Base-by-base conservation (phyloP, 169 alveolate genomes). In the Plasmodium fragile region DNA sequence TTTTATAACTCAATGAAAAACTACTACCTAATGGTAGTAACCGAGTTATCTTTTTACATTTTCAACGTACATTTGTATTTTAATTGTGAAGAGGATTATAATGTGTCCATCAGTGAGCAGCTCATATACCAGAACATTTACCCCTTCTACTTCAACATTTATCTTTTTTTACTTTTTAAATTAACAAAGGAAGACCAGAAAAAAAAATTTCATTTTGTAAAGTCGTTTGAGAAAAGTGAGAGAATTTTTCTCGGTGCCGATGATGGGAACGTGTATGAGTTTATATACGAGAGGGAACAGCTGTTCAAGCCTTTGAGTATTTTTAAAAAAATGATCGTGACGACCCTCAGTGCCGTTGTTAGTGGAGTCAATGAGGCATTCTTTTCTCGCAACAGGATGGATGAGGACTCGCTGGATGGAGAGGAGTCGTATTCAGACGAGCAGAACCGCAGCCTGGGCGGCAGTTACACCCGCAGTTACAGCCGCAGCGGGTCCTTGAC, bases 91-190 rank as follows among this genome's bases (percentile, higher is more conserved):
- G 94, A 91, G 41, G 94, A 81, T 25, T 91, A 32, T 55, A 69
- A 79, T 41, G 39, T 91, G 6, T 69, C 94, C 0, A 39, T 70
- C 2, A 81, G 78, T 70, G 94, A 91, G 59, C 75, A 71, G 18
- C 53, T 81, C 4, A 53, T 91, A 0, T 91, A 91, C 28, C 92
- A 91, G 73, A 70, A 16, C 32, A 52, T 91, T 3, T 91, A 91
- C 55, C 94, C 94, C 6, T 91, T 91, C 41, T 91, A 91, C 55
- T 91, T 91, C 49, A 91, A 91, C 75, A 80, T 91, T 7, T 91
- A 91, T 39, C 53, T 91, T 3, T 81, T 91, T 36, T 28, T 69
- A 5, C 43, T 91, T 11, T 91, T 79, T 72, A 91, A 91, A 32
- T 28, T 73, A 45, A 52, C 79, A 5, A 91, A 81, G 82, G 82